Evolutionary conservation across 1,284 basidiomycete genomes (phyloP).

Genomic region (Tilletia indica): DNA sequence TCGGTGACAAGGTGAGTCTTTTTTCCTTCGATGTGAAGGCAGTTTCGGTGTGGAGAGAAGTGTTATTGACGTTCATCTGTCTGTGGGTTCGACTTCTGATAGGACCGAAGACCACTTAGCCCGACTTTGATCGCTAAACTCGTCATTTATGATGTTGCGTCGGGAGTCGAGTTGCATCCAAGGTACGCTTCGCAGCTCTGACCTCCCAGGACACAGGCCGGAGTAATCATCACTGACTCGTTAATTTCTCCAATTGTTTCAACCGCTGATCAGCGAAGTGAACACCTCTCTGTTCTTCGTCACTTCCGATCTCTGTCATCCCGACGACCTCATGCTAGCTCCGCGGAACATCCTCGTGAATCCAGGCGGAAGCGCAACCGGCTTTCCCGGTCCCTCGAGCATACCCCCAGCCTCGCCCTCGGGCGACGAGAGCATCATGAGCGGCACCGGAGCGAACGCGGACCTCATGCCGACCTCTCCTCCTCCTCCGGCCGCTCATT

Average conservation of each 20-base stretch:
- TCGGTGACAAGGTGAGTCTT: constrained; percentile 39
- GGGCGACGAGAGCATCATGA: background rate
- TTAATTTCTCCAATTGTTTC: background rate
- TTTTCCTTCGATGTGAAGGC: background rate
- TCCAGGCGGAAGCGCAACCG: constrained; percentile 35
- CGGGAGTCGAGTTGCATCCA: constrained; percentile 38
- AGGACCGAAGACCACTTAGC: constrained; percentile 48
- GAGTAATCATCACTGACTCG: no score
- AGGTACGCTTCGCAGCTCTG: constrained; percentile 20
- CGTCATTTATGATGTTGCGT: constrained; percentile 39
- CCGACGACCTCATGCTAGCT: constrained; percentile 39
- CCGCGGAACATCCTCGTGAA: constrained; percentile 44
- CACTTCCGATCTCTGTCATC: constrained; percentile 46
- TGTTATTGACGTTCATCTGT: background rate
- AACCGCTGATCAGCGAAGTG: constrained; percentile 26
- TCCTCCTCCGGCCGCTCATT: background rate
- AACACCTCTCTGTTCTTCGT: constrained; percentile 49
- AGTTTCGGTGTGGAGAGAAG: background rate
- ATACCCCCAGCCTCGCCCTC: constrained; percentile 8
- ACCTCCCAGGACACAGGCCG: no score
- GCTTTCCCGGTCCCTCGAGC: constrained; percentile 18
- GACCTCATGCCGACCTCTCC: background rate
- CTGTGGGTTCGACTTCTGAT: background rate
- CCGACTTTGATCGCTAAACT: constrained; percentile 48
- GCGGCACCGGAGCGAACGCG: background rate